Base-by-base conservation (phyloP, 2,329 filamentous ascomycete species). In the Metarhizium humberi region DNA sequence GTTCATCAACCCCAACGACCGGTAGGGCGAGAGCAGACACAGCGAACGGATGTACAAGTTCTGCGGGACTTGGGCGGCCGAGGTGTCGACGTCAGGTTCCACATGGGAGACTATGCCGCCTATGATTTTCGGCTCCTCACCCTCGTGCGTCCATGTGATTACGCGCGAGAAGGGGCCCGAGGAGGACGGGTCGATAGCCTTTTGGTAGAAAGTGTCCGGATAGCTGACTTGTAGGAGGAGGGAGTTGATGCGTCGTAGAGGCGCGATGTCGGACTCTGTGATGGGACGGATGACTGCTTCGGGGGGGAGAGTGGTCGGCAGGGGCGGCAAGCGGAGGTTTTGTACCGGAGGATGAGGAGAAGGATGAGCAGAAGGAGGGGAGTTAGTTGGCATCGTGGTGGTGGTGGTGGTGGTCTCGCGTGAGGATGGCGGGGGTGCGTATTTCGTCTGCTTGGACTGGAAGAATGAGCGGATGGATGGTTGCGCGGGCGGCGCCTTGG, bases 21-120 rank as follows among this genome's bases (percentile, higher is more conserved):
- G 77, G 67, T 85, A 87, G 0, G 84, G 84, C 7, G 82, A 80
- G 13, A 86, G 77, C 2, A 87, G 73, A 45, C 78, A 78, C 1
- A 87, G 75, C 4, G 81, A 84, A 64, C 85, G 84, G 61, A 87
- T 80, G 69, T 87, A 87, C 6, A 87, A 71, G 57, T 75, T 76
- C 57, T 78, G 72, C 5, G 66, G 56, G 20, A 62, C 57, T 56
- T 57, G 49, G 10, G 20, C 11, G 43, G 18, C 14, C 11, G 25
- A 43, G 45, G 53, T 40, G n/a, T 10, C 53, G 32, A 52, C 56
- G 43, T 42, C 43, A 20, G n/a, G 73, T 61, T 86, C 82, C 51
- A 84, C 68, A n/a, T 81, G 80, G 65, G 81, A 85, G 58, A 86
- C 76, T 45, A 87, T 70, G 40, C 80, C 81, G 54, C 84, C 84